Conservation (phyloP, 2,329 filamentous ascomycete species). For the Blumeriella jaapii region DNA sequence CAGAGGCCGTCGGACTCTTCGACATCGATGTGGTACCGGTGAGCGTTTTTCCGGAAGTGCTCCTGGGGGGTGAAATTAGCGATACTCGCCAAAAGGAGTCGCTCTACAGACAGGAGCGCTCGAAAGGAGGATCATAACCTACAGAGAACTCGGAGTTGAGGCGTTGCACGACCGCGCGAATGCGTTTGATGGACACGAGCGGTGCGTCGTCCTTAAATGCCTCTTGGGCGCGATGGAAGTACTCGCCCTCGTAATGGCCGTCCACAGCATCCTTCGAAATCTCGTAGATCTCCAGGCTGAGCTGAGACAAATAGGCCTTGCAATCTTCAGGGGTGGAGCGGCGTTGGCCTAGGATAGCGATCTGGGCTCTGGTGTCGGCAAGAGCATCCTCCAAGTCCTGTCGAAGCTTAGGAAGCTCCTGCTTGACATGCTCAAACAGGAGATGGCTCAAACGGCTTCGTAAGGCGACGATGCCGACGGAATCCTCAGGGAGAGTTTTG, state of each 20-base stretch:
- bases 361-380: slow-evolving; percentile 1
- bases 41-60: slow-evolving; percentile 19
- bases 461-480: slow-evolving; percentile 21
- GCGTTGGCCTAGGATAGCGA: slow-evolving; percentile 10
- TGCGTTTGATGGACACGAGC: slow-evolving; percentile 4
- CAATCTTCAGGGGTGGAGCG: slow-evolving; percentile 15
- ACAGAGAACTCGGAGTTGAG: slow-evolving; percentile 24
- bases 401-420: slow-evolving; percentile 22
- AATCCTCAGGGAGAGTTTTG: slow-evolving; percentile 16
- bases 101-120: too few species aligned
- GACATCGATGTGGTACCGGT: slow-evolving; percentile 24
- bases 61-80: too few species aligned
- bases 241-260: slow-evolving; percentile 26
- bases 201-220: not conserved
- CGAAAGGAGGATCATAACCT: too few species aligned
- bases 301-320: slow-evolving; percentile 19
- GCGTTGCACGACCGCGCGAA: slow-evolving; percentile 25
- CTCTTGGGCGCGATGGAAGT: slow-evolving; percentile 16
- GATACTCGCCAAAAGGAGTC: too few species aligned
- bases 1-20: not conserved
- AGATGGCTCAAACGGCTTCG: slow-evolving; percentile 19
- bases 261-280: slow-evolving; percentile 25
- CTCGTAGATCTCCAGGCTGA: slow-evolving; percentile 24
- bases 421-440: slow-evolving; percentile 26
- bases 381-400: slow-evolving; percentile 15